Evolutionary conservation across 441 rosid species (phyloP).

Genomic region (Sinapis alba): DNA sequence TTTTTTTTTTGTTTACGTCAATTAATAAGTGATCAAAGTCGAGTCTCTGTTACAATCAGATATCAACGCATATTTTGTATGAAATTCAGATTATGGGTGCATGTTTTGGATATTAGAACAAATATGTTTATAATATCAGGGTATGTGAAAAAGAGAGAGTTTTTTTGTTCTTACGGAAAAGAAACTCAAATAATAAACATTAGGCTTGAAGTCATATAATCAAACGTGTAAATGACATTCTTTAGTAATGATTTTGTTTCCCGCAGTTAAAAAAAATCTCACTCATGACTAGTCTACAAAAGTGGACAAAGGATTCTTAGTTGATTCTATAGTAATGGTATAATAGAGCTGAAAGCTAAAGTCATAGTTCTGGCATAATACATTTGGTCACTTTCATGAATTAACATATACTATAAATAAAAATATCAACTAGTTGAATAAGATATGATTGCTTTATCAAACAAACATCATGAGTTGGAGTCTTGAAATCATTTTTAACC

Average conservation of each 20-base stretch:
- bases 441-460: not conserved
- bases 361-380: slow-evolving; percentile 24
- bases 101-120: not conserved
- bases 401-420: not conserved
- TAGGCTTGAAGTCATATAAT: not conserved
- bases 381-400: slow-evolving; percentile 20
- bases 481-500: not conserved
- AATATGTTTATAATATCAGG: not conserved
- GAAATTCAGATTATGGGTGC: not conserved
- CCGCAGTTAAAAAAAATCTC: not conserved
- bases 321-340: slow-evolving; percentile 12
- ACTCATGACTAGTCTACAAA: slow-evolving; percentile 14
- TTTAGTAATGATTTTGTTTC: slow-evolving; percentile 34
- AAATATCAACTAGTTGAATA: not conserved
- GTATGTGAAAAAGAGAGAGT: not conserved
- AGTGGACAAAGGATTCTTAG: slow-evolving; percentile 8
- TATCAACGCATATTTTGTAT: not conserved
- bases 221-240: not conserved
- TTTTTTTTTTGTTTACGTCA: not conserved
- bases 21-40: not conserved
- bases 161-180: not conserved
- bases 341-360: slow-evolving; percentile 15
- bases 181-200: not conserved
- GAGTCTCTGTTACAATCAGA: not conserved
- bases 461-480: slow-evolving; percentile 1